Conservation (phyloP, 768 basidiomycete species). For the Lactifluus echinatus region DNA sequence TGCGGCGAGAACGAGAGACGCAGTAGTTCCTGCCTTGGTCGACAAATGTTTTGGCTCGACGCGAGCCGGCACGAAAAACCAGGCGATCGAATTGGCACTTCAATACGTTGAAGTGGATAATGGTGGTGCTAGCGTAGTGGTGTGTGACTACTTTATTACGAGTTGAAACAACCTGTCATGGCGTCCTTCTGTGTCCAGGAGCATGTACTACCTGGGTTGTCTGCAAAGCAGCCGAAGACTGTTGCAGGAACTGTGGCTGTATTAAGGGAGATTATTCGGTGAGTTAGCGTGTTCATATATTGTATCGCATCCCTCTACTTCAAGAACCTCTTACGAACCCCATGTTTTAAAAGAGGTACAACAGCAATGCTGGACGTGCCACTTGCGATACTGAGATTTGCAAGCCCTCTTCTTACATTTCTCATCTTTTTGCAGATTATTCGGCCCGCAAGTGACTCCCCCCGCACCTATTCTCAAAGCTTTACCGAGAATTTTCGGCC, state of each 20-base stretch:
- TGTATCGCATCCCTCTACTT: neutral
- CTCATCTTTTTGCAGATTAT: conserved; percentile 40
- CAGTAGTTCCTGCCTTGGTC: conserved; percentile 82
- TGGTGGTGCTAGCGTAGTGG: conserved; percentile 76
- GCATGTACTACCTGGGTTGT: conserved; percentile 76
- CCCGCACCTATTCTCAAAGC: conserved; percentile 76
- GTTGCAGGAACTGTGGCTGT: conserved; percentile 73
- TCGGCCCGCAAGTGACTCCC: conserved; percentile 68
- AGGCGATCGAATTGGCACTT: conserved; percentile 75
- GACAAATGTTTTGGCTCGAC: conserved; percentile 94
- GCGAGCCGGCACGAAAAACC: conserved; percentile 81
- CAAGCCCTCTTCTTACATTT: neutral
- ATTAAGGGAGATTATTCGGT: conserved; percentile 83
- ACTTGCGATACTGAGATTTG: neutral
- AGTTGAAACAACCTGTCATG: conserved; percentile 4
- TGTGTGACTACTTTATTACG: conserved; percentile 44
- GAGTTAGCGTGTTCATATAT: conserved; percentile 25
- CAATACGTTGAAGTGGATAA: conserved; percentile 96
- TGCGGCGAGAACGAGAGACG: conserved; percentile 69
- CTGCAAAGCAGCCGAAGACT: conserved; percentile 90
- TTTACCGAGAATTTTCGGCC: conserved; percentile 88
- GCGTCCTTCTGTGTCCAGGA: conserved; percentile 19
- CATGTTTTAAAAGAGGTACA: neutral
- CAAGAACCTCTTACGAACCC: neutral
- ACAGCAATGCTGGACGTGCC: neutral